Evolutionary conservation across 768 basidiomycete species (phyloP).

Genomic region (Omphalotus guepiniiformis): DNA sequence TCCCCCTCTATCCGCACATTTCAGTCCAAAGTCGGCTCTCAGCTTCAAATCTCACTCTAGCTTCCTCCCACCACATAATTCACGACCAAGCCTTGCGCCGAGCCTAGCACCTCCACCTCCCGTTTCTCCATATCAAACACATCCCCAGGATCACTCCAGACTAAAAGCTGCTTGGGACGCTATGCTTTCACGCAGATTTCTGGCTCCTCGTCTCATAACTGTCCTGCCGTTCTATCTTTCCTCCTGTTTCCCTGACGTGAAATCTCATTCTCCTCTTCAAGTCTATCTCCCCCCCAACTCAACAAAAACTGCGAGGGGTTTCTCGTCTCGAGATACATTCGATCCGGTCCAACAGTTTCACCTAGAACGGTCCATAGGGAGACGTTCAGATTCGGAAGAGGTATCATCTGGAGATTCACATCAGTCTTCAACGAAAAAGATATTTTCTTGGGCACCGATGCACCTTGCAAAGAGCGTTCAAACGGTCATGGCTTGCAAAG

Average conservation of each 20-base stretch:
- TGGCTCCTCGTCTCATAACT: constrained; percentile 48
- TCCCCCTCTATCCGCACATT: constrained; percentile 7
- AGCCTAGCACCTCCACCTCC: constrained; percentile 8
- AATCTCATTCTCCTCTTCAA: constrained; percentile 42
- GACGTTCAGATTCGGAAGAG: constrained; percentile 16
- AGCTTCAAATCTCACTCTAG: constrained; percentile 9
- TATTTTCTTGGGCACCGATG: constrained; percentile 52
- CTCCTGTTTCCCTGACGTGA: constrained; percentile 50
- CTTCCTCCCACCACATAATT: constrained; percentile 11
- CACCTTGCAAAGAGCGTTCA: constrained; percentile 60
- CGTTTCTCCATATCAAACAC: constrained; percentile 5
- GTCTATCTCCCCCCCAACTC: constrained; percentile 57
- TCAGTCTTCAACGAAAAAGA: constrained; percentile 18
- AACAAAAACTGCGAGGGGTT: constrained; percentile 10
- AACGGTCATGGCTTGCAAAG: constrained; percentile 60
- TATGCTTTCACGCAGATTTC: constrained; percentile 57
- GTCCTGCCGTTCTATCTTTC: constrained; percentile 67
- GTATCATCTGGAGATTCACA: constrained; percentile 6
- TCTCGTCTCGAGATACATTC: constrained; percentile 18
- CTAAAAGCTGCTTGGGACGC: constrained; percentile 63
- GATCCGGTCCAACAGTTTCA: constrained; percentile 27
- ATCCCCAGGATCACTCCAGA: constrained; percentile 60
- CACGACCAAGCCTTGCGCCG: constrained; percentile 2
- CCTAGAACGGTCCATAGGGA: constrained; percentile 19
- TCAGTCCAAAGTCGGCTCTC: constrained; percentile 12